Evolutionary conservation across 176 grass and related monocot genomes (phyloP).

Genomic region (Thinopyrum elongatum): DNA sequence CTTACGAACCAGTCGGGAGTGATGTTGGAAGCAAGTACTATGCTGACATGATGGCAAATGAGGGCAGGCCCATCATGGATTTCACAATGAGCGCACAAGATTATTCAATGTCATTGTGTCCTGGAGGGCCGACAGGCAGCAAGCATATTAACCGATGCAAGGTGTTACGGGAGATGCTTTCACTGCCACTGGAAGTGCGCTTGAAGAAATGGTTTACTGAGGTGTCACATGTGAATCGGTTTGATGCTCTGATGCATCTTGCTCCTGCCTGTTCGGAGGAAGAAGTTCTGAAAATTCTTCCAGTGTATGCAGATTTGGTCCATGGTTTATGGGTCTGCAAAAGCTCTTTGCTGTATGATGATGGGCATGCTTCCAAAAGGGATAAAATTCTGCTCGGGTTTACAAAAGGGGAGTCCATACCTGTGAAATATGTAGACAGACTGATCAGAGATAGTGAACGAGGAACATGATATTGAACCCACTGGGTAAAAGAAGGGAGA

Average conservation of each 20-base stretch:
- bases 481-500: constrained; percentile 46
- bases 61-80: constrained; percentile 46
- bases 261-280: constrained; percentile 43
- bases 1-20: constrained; percentile 45
- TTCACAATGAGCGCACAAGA: constrained; percentile 66
- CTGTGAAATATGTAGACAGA: background rate
- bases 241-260: constrained; percentile 71
- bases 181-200: constrained; percentile 45
- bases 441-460: background rate
- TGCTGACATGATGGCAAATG: constrained; percentile 51
- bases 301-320: constrained; percentile 54
- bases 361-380: constrained; percentile 35
- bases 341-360: constrained; percentile 66
- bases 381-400: constrained; percentile 51
- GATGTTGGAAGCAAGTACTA: constrained; percentile 45
- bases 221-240: constrained; percentile 55
- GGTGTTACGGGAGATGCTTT: constrained; percentile 30
- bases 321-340: constrained; percentile 75
- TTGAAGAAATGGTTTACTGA: constrained; percentile 69
- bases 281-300: constrained; percentile 55
- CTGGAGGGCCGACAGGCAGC: constrained; percentile 35
- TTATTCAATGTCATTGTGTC: constrained; percentile 59
- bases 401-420: constrained; percentile 44
- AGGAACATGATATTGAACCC: constrained; percentile 28
- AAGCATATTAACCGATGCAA: constrained; percentile 35